These are phyloP conservation scores for Posidonia australis DNA, from an alignment of 106 monocot species.

Conservation along the genomic window DNA sequence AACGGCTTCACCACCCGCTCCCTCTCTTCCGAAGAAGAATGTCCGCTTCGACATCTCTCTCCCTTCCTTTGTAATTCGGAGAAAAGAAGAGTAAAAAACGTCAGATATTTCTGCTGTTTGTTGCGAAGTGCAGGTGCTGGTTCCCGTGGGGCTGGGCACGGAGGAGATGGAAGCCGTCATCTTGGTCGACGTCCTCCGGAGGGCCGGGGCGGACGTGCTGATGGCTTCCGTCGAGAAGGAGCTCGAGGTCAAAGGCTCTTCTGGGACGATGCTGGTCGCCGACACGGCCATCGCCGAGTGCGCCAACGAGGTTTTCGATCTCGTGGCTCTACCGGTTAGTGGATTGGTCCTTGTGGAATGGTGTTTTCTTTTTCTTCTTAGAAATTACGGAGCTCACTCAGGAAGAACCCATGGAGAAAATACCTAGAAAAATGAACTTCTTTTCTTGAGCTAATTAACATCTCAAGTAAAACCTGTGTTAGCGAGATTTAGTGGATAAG, in stretches of 20 bases:
- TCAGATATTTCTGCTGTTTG: neutral
- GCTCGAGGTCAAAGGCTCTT: conserved; percentile 50
- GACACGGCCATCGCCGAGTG: conserved; percentile 51
- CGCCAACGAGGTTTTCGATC: conserved; percentile 58
- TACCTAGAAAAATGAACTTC: no score
- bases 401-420: neutral
- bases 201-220: conserved; percentile 62
- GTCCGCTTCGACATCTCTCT: conserved; percentile 1
- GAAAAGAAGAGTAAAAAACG: neutral
- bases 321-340: conserved; percentile 71
- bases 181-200: conserved; percentile 66
- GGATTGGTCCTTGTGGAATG: neutral
- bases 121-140: conserved; percentile 38
- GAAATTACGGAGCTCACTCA: neutral
- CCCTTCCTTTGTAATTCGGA: neutral
- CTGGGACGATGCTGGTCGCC: conserved; percentile 59
- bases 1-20: neutral
- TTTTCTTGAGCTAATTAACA: no score
- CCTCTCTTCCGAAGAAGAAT: conserved; percentile 36
- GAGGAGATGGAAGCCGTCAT: conserved; percentile 96
- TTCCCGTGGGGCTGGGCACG: conserved; percentile 72
- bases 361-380: no score
- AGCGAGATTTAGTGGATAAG: no score
- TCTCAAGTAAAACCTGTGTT: no score
- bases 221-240: conserved; percentile 68